Percentiles rank a stretch among this genome's conserved stretches.
Evolutionary conservation across 2,329 filamentous ascomycete species (phyloP).

Genomic region (Chalaropsis ovoidea): DNA sequence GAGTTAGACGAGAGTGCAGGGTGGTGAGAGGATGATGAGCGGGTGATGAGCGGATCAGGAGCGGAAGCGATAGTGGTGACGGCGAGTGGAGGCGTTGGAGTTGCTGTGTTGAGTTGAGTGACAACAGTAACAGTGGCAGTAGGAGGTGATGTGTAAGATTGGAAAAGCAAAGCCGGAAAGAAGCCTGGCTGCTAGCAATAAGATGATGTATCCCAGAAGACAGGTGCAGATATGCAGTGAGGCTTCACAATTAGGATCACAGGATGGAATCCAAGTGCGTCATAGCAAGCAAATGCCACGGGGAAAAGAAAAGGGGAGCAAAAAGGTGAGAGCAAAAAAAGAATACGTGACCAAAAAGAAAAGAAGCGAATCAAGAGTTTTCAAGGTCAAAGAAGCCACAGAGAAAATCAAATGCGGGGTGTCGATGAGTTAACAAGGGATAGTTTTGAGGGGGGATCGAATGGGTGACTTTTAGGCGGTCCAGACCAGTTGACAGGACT

Average conservation of each 20-base stretch:
- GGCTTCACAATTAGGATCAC: conserved; percentile 1
- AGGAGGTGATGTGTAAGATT: neutral
- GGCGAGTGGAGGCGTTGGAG: neutral
- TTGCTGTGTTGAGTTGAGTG: neutral
- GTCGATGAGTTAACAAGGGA: conserved; percentile 12
- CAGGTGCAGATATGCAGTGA: conserved; percentile 11
- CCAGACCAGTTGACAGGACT: neutral
- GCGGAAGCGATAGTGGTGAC: neutral
- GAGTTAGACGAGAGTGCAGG: neutral
- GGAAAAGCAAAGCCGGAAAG: neutral
- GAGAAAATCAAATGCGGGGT: conserved; percentile 13
- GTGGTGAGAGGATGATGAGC: no score
- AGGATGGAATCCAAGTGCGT: conserved; percentile 14
- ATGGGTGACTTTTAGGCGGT: neutral
- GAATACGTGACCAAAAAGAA: neutral
- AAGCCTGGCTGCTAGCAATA: neutral
- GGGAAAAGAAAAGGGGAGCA: neutral
- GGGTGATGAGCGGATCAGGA: no score
- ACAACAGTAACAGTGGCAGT: neutral
- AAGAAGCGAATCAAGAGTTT: conserved; percentile 6
- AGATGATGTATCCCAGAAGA: conserved; percentile 2
- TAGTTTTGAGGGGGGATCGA: conserved; percentile 11
- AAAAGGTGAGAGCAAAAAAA: neutral
- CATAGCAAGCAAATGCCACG: neutral
- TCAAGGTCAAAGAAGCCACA: conserved; percentile 1